Evolutionary conservation across 495 filamentous ascomycete species (phyloP).

Genomic region (Penicillium ochrochloron): DNA sequence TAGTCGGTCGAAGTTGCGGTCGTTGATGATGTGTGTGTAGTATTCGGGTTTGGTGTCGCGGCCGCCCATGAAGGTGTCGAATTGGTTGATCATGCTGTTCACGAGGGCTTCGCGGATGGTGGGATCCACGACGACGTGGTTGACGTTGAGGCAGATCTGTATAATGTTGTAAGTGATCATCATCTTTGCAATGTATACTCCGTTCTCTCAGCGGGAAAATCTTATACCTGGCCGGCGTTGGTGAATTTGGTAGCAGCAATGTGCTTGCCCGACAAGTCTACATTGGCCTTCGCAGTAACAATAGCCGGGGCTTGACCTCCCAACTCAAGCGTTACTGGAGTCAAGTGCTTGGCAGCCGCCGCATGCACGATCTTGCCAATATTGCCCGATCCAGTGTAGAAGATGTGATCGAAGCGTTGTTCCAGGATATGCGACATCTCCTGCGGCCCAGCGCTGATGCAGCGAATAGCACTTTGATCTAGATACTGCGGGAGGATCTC

Average conservation of each 20-base stretch:
- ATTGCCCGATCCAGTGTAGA: constrained; percentile 78
- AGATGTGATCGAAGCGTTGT: constrained; percentile 90
- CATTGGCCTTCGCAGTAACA: constrained; percentile 74
- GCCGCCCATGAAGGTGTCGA: constrained; percentile 69
- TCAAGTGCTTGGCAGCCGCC: constrained; percentile 88
- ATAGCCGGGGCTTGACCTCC: constrained; percentile 87
- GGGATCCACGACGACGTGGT: constrained; percentile 79
- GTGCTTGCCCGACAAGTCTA: constrained; percentile 72
- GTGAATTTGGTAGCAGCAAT: constrained; percentile 78
- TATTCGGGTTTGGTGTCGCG: constrained; percentile 67
- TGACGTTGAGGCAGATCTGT: constrained; percentile 75
- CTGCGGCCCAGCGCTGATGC: constrained; percentile 74
- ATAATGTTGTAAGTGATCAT: not conserved
- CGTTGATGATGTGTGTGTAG: constrained; percentile 71
- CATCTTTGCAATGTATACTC: too few species aligned
- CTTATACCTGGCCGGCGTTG: constrained; percentile 71
- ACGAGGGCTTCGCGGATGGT: constrained; percentile 69
- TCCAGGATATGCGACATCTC: constrained; percentile 77
- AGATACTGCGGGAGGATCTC: constrained; percentile 70
- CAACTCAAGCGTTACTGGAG: constrained; percentile 80
- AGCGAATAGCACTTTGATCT: constrained; percentile 66
- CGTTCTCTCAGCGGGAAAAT: not conserved
- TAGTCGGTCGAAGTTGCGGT: constrained; percentile 74
- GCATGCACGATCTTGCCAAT: constrained; percentile 81
- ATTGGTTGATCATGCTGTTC: constrained; percentile 61